phyloP scores from a whole-genome alignment of 495 filamentous ascomycete species.

The Echria macrotheca region DNA sequence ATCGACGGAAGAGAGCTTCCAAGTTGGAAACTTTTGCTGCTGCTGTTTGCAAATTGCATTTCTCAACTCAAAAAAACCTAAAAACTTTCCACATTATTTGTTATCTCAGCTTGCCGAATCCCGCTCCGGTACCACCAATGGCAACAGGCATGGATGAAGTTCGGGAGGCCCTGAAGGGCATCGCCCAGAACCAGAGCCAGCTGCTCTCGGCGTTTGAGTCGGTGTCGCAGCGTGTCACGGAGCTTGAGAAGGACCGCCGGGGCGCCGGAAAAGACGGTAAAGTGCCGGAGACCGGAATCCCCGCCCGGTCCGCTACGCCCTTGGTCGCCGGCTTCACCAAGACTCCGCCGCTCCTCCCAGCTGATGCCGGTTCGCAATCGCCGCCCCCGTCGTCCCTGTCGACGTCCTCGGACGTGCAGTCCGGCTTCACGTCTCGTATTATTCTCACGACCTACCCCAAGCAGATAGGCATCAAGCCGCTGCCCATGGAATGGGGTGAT shows the following conservation, averaged over 20 bases:
- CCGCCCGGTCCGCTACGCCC: slow-evolving; percentile 15
- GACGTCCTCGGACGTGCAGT: slow-evolving; percentile 17
- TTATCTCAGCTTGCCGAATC: too few species aligned
- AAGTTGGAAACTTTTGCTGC: too few species aligned
- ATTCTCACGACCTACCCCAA: slow-evolving; percentile 83
- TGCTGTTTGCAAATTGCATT: too few species aligned
- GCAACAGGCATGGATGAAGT: slow-evolving; percentile 43
- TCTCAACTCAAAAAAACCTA: not conserved
- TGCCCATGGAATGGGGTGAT: slow-evolving; percentile 84
- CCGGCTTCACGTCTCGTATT: slow-evolving; percentile 28
- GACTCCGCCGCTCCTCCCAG: slow-evolving; percentile 24
- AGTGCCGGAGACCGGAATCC: not conserved
- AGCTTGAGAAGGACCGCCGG: slow-evolving; percentile 19
- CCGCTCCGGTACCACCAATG: slow-evolving; percentile 12
- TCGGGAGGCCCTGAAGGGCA: slow-evolving; percentile 43
- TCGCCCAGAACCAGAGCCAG: slow-evolving; percentile 53
- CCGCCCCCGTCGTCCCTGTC: slow-evolving; percentile 9
- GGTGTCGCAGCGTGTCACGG: slow-evolving; percentile 51
- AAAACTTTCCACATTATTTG: too few species aligned
- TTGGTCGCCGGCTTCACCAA: slow-evolving; percentile 18
- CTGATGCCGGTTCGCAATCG: slow-evolving; percentile 28
- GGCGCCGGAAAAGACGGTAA: not conserved
- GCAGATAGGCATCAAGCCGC: slow-evolving; percentile 86
- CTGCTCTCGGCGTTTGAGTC: slow-evolving; percentile 58
- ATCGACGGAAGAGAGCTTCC: too few species aligned